Conservation (phyloP, 495 filamentous ascomycete genomes). For the Amniculicola lignicola region DNA sequence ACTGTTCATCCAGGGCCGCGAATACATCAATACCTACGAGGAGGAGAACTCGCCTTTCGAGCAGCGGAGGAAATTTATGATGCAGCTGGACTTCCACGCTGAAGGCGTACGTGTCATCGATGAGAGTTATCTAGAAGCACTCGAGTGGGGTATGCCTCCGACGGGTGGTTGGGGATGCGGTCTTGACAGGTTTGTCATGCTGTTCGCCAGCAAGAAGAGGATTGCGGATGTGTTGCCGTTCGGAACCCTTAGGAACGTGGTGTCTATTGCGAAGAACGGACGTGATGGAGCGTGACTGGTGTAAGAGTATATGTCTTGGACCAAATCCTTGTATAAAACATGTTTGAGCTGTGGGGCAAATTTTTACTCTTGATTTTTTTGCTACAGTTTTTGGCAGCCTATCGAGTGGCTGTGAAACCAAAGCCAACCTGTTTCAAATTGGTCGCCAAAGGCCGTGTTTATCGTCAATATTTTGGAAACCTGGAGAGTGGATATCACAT, state of each 20-base stretch:
- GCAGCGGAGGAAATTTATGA: slow-evolving; percentile 78
- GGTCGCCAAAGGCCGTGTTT: no score
- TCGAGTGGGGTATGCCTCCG: slow-evolving; percentile 85
- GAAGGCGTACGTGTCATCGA: slow-evolving; percentile 57
- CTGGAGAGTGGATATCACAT: no score
- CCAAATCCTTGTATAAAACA: neutral
- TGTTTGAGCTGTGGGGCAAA: no score
- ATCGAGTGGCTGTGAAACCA: no score
- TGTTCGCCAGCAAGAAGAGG: slow-evolving; percentile 68
- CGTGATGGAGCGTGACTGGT: neutral
- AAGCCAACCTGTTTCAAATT: no score
- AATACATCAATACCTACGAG: slow-evolving; percentile 93
- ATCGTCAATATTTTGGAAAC: no score
- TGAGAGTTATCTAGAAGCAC: slow-evolving; percentile 74
- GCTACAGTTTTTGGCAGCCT: no score
- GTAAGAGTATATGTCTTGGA: neutral
- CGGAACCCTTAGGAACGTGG: slow-evolving; percentile 75
- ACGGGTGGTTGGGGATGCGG: slow-evolving; percentile 97
- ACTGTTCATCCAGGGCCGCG: slow-evolving; percentile 75
- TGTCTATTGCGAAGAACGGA: slow-evolving; percentile 36
- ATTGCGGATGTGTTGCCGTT: slow-evolving; percentile 85
- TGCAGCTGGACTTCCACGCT: slow-evolving; percentile 50
- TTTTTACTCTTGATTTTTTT: neutral
- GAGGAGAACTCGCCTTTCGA: slow-evolving; percentile 93
- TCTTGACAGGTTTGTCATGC: slow-evolving; percentile 84